A percentile compares a stretch with the other conserved stretches of the same genome.
These are phyloP conservation scores for Casuarina glauca DNA, from an alignment of 306 rosid genomes.

Conservation along the genomic window DNA sequence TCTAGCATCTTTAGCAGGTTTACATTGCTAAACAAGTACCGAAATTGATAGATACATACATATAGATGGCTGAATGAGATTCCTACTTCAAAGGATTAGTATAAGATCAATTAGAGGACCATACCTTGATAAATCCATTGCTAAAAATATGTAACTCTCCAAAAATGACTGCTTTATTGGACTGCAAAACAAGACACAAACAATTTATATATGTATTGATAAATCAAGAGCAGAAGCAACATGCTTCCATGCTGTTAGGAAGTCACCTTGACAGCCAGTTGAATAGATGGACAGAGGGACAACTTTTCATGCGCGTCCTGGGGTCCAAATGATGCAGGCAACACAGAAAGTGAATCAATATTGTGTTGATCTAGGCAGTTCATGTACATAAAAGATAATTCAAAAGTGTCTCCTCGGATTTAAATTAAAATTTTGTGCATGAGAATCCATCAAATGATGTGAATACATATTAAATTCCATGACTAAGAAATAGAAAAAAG, in stretches of 20 bases:
- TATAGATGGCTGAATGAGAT: not conserved
- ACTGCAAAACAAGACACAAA: constrained; percentile 56
- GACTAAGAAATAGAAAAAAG: too few species aligned
- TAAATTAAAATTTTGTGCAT: not conserved
- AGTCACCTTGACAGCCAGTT: constrained; percentile 79
- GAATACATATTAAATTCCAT: not conserved
- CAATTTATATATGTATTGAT: constrained; percentile 15
- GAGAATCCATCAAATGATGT: not conserved
- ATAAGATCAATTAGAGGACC: constrained; percentile 23
- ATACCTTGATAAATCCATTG: constrained; percentile 78
- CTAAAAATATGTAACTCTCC: constrained; percentile 81
- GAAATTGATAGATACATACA: not conserved
- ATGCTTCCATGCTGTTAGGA: too few species aligned
- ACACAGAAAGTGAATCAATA: constrained; percentile 75
- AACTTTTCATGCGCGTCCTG: constrained; percentile 48
- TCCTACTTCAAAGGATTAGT: constrained; percentile 23
- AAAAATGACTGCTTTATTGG: constrained; percentile 71
- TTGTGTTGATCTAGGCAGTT: constrained; percentile 44
- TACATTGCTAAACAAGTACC: not conserved
- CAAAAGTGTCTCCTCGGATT: not conserved
- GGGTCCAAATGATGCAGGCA: too few species aligned
- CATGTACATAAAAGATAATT: not conserved
- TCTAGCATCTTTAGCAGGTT: not conserved
- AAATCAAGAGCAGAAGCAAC: not conserved
- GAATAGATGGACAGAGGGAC: constrained; percentile 79